phyloP scores from a whole-genome alignment of 73 alveolate species.

The Paramecium octaurelia region DNA sequence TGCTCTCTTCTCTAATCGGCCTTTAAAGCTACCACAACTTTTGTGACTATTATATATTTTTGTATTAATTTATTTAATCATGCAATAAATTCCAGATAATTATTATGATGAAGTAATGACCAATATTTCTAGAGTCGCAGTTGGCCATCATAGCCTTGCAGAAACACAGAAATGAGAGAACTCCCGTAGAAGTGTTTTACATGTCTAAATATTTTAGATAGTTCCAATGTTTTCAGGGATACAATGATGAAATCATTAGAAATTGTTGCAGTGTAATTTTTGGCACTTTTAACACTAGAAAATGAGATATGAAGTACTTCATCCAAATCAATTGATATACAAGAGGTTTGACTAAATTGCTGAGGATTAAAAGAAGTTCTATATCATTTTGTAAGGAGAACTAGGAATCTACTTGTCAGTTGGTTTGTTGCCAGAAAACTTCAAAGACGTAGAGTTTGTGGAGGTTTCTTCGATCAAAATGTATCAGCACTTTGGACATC shows the following conservation, averaged over 20 bases:
- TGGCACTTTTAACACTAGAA: background rate
- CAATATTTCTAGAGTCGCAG: background rate
- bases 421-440: background rate
- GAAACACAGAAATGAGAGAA: conserved; percentile 1
- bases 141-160: background rate
- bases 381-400: background rate
- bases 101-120: background rate
- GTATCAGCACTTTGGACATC: background rate
- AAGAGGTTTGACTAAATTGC: background rate
- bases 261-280: background rate
- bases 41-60: background rate
- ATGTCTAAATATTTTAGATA: background rate
- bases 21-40: background rate
- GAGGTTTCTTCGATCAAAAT: background rate
- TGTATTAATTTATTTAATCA: background rate
- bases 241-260: background rate
- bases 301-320: background rate
- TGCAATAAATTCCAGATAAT: background rate
- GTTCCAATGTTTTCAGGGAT: background rate
- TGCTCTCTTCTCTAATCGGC: background rate
- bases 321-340: background rate
- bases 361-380: background rate
- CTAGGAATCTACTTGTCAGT: background rate
- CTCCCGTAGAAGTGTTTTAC: background rate
- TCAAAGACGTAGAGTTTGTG: background rate